A percentile compares a stretch with the other conserved stretches of the same genome.
phyloP scores from a whole-genome alignment of 805 yeast species.

The Spathaspora passalidarum region DNA sequence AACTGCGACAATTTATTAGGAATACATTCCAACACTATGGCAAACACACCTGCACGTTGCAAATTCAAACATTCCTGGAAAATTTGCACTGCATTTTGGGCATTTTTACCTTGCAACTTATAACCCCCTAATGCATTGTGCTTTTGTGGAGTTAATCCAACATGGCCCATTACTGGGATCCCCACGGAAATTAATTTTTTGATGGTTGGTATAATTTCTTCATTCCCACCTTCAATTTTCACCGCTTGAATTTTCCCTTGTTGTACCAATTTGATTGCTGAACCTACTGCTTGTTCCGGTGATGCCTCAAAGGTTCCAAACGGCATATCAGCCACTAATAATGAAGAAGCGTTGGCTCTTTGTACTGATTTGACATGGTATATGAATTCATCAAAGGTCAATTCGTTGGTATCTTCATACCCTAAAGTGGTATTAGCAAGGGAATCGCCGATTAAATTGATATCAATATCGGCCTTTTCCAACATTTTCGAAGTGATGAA shows the following conservation, averaged over 20 bases:
- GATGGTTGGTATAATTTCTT: conserved; percentile 51
- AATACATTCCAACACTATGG: conserved; percentile 79
- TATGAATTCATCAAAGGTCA: conserved; percentile 75
- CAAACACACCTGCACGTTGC: conserved; percentile 73
- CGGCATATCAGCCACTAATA: conserved; percentile 82
- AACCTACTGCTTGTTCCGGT: conserved; percentile 56
- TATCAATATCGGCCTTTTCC: conserved; percentile 62
- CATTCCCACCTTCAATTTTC: conserved; percentile 80
- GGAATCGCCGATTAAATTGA: conserved; percentile 85
- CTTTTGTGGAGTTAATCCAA: conserved; percentile 90
- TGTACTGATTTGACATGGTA: conserved; percentile 74
- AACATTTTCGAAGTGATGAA: conserved; percentile 73
- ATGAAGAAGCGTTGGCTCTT: conserved; percentile 64
- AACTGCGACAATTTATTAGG: conserved; percentile 68
- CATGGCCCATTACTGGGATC: conserved; percentile 87
- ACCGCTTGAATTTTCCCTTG: conserved; percentile 64
- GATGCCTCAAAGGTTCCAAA: conserved; percentile 80
- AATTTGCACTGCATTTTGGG: conserved; percentile 51
- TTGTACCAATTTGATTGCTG: conserved; percentile 54
- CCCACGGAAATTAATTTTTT: conserved; percentile 61
- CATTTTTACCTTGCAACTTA: conserved; percentile 74
- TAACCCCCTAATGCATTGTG: conserved; percentile 80
- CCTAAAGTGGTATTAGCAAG: conserved; percentile 91
- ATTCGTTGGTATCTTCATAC: conserved; percentile 67
- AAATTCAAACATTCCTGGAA: conserved; percentile 65